These are phyloP conservation scores for Aspergillus funiculosus DNA, from an alignment of 495 filamentous ascomycete genomes.

Conservation along the genomic window DNA sequence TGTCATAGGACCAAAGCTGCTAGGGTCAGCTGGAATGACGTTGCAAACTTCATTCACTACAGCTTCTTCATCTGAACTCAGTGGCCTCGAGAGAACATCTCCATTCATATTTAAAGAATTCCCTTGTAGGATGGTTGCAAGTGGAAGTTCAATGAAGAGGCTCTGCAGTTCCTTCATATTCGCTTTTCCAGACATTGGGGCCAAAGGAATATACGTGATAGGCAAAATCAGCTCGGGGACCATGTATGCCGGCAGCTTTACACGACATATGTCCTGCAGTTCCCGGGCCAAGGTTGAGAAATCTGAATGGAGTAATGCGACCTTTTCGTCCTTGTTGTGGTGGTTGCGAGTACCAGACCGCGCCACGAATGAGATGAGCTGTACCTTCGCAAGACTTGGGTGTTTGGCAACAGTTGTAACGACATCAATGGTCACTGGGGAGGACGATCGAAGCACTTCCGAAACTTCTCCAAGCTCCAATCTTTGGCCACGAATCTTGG, in stretches of 20 bases:
- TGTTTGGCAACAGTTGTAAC: constrained; percentile 41
- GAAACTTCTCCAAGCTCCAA: constrained; percentile 74
- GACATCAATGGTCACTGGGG: constrained; percentile 29
- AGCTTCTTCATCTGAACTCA: constrained; percentile 20
- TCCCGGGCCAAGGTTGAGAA: constrained; percentile 20
- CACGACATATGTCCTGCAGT: constrained; percentile 34
- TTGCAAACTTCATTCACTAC: constrained; percentile 22
- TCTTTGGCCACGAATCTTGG: constrained; percentile 73
- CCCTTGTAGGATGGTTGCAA: constrained; percentile 20
- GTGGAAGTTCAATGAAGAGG: constrained; percentile 22
- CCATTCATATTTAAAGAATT: constrained; percentile 10
- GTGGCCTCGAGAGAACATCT: not conserved
- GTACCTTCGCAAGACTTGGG: constrained; percentile 35
- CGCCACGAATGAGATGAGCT: constrained; percentile 39
- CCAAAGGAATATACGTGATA: constrained; percentile 37
- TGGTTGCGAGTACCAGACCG: constrained; percentile 7
- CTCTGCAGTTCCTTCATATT: constrained; percentile 42
- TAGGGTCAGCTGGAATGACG: constrained; percentile 25
- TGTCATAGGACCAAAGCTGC: constrained; percentile 45
- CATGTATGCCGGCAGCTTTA: constrained; percentile 48
- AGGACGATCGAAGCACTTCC: constrained; percentile 41
- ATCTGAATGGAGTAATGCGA: constrained; percentile 21
- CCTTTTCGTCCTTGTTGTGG: constrained; percentile 6
- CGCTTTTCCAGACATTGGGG: constrained; percentile 43
- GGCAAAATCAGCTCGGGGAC: constrained; percentile 47